Base-by-base conservation (phyloP, 495 filamentous ascomycete species). In the Wilcoxina mikolae region DNA sequence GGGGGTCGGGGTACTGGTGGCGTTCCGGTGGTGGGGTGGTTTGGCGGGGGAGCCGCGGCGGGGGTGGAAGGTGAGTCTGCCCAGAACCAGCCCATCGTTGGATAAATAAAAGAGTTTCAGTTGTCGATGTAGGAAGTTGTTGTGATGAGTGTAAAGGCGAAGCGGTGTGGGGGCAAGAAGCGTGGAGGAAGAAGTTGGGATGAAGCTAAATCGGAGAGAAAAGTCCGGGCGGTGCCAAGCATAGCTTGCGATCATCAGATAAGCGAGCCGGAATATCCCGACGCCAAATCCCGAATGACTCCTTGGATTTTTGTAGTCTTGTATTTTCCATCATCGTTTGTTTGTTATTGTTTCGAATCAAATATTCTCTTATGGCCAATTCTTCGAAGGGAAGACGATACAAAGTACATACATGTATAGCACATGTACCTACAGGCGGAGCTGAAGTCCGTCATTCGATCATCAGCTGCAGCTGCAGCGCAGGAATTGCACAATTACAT, bases 41-140 rank as follows among this genome's bases (percentile, higher is more conserved):
- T 56, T 59, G 65, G 51, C 51, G 66, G 58, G 12, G 26, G 54
- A 20, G 55, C 28, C 18, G 62, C 60, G 46, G 68, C 58, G 58
- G 61, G 60, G 26, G 68, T 72, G 53, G 67, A 68, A 56, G 66
- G 67, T 44, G 77, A 66, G 59, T 98, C 88, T 69, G 88, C 84
- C 91, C 91, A 98, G 61, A 98, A 98, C 93, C 93, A 98, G 58
- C 91, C 91, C 91, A 98, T 95, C 42, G 23, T 45, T 54, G 41
- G 22, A 10, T 3, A 3, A 38, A 15, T 7, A 39, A 26, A 17
- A 22, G 2, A 17, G 38, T 18, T 20, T 22, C 11, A n/a, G n/a
- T n/a, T n/a, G n/a, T n/a, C n/a, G 50, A 15, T 41, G 50, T 42
- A 22, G 38, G 25, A 9, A 10, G 51, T 44, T 54, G 33, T 54